Evolutionary conservation across 768 basidiomycete species (phyloP).

Genomic region (Hypholoma fasciculare): DNA sequence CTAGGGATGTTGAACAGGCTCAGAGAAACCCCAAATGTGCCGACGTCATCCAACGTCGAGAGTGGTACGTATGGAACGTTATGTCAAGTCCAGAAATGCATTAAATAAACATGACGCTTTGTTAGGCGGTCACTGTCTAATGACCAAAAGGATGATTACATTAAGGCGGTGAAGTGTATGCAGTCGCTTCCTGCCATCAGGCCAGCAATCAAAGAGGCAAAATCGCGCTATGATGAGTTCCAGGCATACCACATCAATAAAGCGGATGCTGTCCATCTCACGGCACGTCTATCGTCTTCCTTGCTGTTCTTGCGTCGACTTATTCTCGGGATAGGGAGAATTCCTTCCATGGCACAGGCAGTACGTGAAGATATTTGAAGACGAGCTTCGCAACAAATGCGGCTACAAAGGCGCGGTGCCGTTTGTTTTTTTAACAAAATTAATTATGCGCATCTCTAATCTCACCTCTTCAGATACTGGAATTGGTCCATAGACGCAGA

Average conservation of each 20-base stretch:
- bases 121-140: conserved; percentile 28
- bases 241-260: conserved; percentile 33
- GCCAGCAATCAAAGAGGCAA: conserved; percentile 17
- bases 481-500: conserved; percentile 34
- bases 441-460: background rate
- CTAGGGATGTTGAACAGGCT: too few relatives aligned
- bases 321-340: conserved; percentile 23
- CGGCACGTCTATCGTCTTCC: conserved; percentile 14
- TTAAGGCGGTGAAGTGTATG: conserved; percentile 32
- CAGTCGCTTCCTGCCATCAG: conserved; percentile 28
- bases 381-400: conserved; percentile 29
- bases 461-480: conserved; percentile 29
- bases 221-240: conserved; percentile 40
- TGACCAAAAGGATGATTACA: conserved; percentile 29
- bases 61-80: too few relatives aligned
- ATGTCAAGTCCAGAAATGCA: too few relatives aligned
- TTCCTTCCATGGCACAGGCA: conserved; percentile 37
- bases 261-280: conserved; percentile 29
- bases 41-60: too few relatives aligned
- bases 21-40: too few relatives aligned
- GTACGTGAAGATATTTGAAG: conserved; percentile 26
- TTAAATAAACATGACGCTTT: background rate
- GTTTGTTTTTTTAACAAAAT: conserved; percentile 15
- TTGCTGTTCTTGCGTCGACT: too few relatives aligned
- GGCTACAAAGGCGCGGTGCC: conserved; percentile 29